Base-by-base conservation (phyloP, 2,329 filamentous ascomycete genomes). In the Alternaria sp. region DNA sequence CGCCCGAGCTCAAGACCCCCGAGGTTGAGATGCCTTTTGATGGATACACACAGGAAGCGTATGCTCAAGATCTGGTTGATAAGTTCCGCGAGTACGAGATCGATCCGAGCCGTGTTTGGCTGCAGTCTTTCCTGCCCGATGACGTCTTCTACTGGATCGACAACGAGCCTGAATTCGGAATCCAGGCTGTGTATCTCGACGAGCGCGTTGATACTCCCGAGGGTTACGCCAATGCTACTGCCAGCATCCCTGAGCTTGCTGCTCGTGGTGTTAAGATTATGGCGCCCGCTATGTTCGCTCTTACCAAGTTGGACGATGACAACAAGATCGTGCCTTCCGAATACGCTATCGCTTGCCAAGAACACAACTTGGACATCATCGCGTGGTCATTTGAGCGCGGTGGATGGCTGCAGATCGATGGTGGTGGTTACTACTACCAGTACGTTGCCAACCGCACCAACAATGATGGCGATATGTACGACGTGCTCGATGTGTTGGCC, bases 21-120 rank as follows among this genome's bases (percentile, higher is more conserved):
- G 82, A 87, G 68, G 87, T 92, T n/a, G 74, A 83, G n/a, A 92
- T 92, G 89, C 90, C 90, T 0, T 92, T 90, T 75, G 74, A 84
- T 12, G 83, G 83, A 20, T 92, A 91, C 82, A 92, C 90, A 0
- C 89, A 91, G 74, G 80, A 87, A 68, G 80, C 83, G 71, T 92
- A 87, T 73, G 87, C 87, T 0, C 88, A 90, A 79, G 88, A 92
- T 77, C 79, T 92, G 64, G 84, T 85, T 60, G 64, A 81, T 51
- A 75, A 79, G 2, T 84, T 83, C 71, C 71, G 78, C 43, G 65
- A 71, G 11, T 78, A 78, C 47, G 74, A 76, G 9, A 79, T 84
- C 44, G 66, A 76, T 20, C 71, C 82, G 20, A 71, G 69, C 28
- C 76, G 83, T 26, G 81, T 84, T 4, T 81, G 84, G 80, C 80